Evolutionary conservation across 2,329 filamentous ascomycete species (phyloP).

Genomic region (Arthrobotrys sphaeroides): DNA sequence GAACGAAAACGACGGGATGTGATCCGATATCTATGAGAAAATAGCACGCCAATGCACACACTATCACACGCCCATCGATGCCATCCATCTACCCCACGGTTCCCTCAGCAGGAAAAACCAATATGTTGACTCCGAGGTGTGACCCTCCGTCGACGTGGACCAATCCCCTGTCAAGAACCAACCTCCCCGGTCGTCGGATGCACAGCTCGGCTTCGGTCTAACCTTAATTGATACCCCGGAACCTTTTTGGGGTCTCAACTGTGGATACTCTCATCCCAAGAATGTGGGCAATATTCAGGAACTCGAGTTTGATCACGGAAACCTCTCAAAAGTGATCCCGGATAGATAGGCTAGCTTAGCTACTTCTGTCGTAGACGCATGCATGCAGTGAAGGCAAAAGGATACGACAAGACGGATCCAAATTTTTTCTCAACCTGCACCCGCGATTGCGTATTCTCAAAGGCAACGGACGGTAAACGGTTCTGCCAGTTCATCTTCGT

Average conservation of each 20-base stretch:
- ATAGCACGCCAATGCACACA: background rate
- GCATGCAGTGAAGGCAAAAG: constrained; percentile 1
- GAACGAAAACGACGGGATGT: background rate
- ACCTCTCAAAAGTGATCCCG: constrained; percentile 22
- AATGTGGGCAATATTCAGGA: constrained; percentile 25
- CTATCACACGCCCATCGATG: constrained; percentile 29
- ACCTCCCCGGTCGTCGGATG: constrained; percentile 35
- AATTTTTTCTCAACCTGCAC: background rate
- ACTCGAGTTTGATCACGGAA: constrained; percentile 12
- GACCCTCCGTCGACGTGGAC: constrained; percentile 49
- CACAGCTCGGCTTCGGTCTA: constrained; percentile 42
- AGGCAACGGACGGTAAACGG: background rate
- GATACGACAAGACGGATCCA: background rate
- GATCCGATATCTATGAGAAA: background rate
- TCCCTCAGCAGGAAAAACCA: background rate
- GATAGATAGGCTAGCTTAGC: constrained; percentile 5
- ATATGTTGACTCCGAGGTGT: constrained; percentile 13
- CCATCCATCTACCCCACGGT: constrained; percentile 27
- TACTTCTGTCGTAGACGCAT: constrained; percentile 13
- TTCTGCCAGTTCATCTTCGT: constrained; percentile 7
- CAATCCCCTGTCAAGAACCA: constrained; percentile 43
- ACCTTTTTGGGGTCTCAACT: constrained; percentile 21
- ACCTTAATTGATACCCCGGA: constrained; percentile 51
- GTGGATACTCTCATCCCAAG: constrained; percentile 16
- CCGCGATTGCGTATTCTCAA: background rate